phyloP scores from a whole-genome alignment of 768 basidiomycete species.

The Naematelia aurantialba region DNA sequence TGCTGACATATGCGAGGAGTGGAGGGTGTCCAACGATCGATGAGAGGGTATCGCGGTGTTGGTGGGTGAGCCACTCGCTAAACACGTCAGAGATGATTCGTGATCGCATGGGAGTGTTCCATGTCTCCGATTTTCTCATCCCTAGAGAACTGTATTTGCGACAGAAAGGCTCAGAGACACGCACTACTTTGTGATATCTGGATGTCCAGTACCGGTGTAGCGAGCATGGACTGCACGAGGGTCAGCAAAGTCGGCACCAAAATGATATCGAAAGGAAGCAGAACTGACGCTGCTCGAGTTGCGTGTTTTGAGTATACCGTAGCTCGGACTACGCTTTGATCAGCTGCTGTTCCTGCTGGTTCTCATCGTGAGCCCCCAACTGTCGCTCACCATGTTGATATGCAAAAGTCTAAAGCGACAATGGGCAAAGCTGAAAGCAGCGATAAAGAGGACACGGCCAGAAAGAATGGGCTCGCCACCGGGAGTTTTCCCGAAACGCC shows the following conservation, averaged over 20 bases:
- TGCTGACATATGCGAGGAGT: constrained; percentile 76
- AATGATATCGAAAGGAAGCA: neutral
- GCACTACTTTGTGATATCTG: constrained; percentile 92
- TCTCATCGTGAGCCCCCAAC: neutral
- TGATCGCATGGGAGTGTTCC: neutral
- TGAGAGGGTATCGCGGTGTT: constrained; percentile 90
- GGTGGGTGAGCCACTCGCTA: constrained; percentile 97
- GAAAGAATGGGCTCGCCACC: neutral
- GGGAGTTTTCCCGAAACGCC: constrained; percentile 9
- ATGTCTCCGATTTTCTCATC: neutral
- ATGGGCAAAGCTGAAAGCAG: neutral
- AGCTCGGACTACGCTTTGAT: constrained; percentile 66
- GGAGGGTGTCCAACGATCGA: constrained; percentile 89
- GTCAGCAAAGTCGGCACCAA: constrained; percentile 12
- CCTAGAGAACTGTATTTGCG: too few relatives aligned
- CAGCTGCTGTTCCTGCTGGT: constrained; percentile 1
- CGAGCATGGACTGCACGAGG: constrained; percentile 74
- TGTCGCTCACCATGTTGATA: constrained; percentile 10
- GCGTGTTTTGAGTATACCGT: constrained; percentile 92
- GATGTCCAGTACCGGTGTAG: constrained; percentile 95
- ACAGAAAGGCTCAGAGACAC: constrained; percentile 49
- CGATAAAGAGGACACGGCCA: too few relatives aligned
- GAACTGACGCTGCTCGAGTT: constrained; percentile 82
- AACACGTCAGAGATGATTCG: neutral
- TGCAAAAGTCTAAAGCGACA: neutral